Evolutionary conservation across 257 asterid genomes (phyloP).

Genomic region (Solanum medicagineum): DNA sequence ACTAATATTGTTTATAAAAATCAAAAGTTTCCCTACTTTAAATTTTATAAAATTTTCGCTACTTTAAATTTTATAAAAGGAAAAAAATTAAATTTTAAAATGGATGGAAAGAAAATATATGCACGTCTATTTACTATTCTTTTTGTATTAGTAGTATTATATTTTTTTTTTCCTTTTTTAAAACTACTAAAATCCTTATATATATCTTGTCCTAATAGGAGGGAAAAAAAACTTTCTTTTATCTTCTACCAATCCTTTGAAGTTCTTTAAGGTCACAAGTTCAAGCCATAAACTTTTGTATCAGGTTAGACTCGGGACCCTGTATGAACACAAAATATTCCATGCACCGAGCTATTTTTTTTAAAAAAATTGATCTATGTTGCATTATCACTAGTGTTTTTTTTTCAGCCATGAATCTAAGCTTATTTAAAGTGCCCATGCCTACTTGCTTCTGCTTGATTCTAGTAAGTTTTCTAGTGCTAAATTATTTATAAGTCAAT

Average conservation of each 20-base stretch:
- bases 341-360: background rate
- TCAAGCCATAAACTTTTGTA: too few relatives aligned
- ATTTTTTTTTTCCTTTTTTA: background rate
- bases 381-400: background rate
- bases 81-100: background rate
- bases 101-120: background rate
- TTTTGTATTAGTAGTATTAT: too few relatives aligned
- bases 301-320: background rate
- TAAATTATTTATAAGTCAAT: background rate
- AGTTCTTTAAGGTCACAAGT: too few relatives aligned
- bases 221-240: background rate
- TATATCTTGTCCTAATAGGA: background rate
- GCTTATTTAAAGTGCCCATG: conserved; percentile 24
- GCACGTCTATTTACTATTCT: background rate
- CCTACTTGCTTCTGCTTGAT: conserved; percentile 25
- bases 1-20: background rate
- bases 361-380: background rate
- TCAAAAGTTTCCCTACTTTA: background rate
- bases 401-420: conserved; percentile 13
- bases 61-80: background rate
- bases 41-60: background rate
- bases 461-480: conserved; percentile 15
- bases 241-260: background rate
- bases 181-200: background rate
- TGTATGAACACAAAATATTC: background rate